Conservation (phyloP, 1,139 yeast genomes). For the Taphrina betulina region DNA sequence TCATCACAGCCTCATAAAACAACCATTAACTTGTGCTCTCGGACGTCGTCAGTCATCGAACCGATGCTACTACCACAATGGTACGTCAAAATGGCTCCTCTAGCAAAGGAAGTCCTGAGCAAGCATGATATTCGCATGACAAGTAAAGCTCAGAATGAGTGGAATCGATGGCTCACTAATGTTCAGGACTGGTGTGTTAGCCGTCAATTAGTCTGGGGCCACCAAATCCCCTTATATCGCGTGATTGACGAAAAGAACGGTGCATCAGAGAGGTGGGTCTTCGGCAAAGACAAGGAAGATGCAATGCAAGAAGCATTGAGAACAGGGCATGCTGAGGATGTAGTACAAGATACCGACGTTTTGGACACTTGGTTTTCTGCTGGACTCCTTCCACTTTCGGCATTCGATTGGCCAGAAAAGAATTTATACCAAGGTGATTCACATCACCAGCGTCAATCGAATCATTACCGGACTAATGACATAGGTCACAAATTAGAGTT, state of each 20-base stretch:
- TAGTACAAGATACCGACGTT: conserved; percentile 35
- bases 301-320: conserved; percentile 25
- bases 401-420: conserved; percentile 43
- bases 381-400: conserved; percentile 35
- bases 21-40: conserved; percentile 32
- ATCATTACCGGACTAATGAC: background rate
- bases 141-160: conserved; percentile 10
- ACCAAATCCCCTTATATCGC: conserved; percentile 33
- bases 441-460: conserved; percentile 66
- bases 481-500: conserved; percentile 17
- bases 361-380: conserved; percentile 37
- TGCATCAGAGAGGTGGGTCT: conserved; percentile 33
- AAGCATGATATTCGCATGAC: conserved; percentile 4
- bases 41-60: conserved; percentile 35
- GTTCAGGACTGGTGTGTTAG: conserved; percentile 36
- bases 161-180: conserved; percentile 34
- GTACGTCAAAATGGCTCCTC: conserved; percentile 32
- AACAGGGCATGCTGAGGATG: conserved; percentile 6
- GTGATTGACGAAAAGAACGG: background rate
- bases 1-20: conserved; percentile 7
- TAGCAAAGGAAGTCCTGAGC: conserved; percentile 28
- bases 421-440: conserved; percentile 71
- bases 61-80: conserved; percentile 35
- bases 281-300: conserved; percentile 20
- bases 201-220: conserved; percentile 36